Base-by-base conservation (phyloP, 495 filamentous ascomycete species). In the Rusavskia elegans region DNA sequence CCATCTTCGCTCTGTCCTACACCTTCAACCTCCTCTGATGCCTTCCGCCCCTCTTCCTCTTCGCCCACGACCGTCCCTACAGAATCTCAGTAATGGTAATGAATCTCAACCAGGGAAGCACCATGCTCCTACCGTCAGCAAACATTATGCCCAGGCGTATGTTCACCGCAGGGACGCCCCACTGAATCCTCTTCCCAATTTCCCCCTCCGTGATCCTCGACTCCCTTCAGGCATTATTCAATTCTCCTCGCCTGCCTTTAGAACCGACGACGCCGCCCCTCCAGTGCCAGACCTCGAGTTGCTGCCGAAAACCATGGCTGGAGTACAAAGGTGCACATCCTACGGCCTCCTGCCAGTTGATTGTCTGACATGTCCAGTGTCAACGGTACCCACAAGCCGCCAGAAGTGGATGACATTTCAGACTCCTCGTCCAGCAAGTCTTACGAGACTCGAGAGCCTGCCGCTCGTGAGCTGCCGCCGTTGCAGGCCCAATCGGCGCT, bases 401-500 rank as follows among this genome's bases (percentile, higher is more conserved):
- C 44, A 23, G 20, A 46, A 23, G 29, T 27, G 1, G 49, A 51
- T 16, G 27, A 51, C n/a, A 35, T 16, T 5, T 46, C 44, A 1
- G 44, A 46, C 44, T 46, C 45, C 20, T 61, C 55, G 10, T 61
- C 59, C 6, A 44, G 54, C 23, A 54, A 49, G 16, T 58, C 59
- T 5, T 61, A 54, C 35, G 59, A 61, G 44, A 58, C 59, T 16
- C 56, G 55, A 32, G 56, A 46, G 4, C 23, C 53, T 36, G 56
- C 51, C 4, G 55, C 53, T 7, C 27, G 53, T 9, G 55, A 57
- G 21, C 39, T 62, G n/a, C 57, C 59, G 7, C 50, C 57, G 17
- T 42, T 62, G 25, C 59, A 62, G 45, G 49, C 58, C 32, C 49
- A 57, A 23, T 59, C 57, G 11, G 53, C 57, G 2, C 48, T 59